Percentiles rank a stretch among this genome's conserved stretches.
These are phyloP conservation scores for Ilyonectria mors-panacis DNA, from an alignment of 2,329 filamentous ascomycete species.

Conservation along the genomic window DNA sequence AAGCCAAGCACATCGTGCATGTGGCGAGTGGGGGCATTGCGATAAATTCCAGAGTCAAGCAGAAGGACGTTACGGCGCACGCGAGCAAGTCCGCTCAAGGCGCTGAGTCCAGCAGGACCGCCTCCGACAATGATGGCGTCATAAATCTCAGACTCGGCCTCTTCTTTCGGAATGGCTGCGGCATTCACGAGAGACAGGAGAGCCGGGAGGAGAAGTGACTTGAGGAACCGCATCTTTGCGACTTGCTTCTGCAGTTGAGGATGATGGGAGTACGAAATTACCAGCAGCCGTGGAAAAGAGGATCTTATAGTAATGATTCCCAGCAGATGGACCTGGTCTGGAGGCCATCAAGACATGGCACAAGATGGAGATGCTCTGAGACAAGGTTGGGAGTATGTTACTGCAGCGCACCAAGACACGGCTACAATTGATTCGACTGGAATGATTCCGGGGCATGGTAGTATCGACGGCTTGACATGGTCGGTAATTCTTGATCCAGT, in stretches of 20 bases:
- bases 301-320: conserved; percentile 1
- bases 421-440: not conserved
- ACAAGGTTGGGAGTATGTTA: not conserved
- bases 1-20: conserved; percentile 75
- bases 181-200: conserved; percentile 36
- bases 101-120: conserved; percentile 69
- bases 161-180: conserved; percentile 28
- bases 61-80: conserved; percentile 69
- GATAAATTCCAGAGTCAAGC: conserved; percentile 72
- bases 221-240: conserved; percentile 38
- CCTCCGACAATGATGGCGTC: conserved; percentile 72
- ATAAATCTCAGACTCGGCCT: conserved; percentile 51
- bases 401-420: not conserved
- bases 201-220: conserved; percentile 20
- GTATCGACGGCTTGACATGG: not conserved
- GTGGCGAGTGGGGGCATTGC: conserved; percentile 69
- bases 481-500: not conserved
- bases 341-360: not conserved
- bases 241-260: not conserved
- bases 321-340: too few relatives aligned
- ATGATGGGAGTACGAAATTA: not conserved
- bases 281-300: not conserved
- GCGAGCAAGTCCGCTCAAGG: conserved; percentile 70
- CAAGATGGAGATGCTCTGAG: not conserved
- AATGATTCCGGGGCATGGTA: not conserved